Evolutionary conservation across 192 early-diverging fungal genomes (phyloP).

Genomic region (Diversispora epigaea): DNA sequence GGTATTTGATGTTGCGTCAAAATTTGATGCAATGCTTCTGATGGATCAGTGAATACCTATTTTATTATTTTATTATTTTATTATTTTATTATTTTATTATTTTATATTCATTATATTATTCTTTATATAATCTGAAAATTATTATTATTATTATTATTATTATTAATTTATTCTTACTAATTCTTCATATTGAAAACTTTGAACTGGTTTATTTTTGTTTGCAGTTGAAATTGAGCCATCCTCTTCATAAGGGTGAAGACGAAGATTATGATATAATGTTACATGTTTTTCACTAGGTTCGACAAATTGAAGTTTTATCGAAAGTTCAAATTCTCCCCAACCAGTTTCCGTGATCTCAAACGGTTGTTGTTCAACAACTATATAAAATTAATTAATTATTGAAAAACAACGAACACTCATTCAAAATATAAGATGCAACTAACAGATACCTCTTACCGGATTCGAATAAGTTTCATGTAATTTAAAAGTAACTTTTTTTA

Average conservation of each 20-base stretch:
- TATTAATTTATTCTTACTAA: slow-evolving; percentile 68
- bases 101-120: too few relatives aligned
- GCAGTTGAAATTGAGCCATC: slow-evolving; percentile 55
- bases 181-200: slow-evolving; percentile 80
- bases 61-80: too few relatives aligned
- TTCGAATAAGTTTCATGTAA: slow-evolving; percentile 92
- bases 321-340: slow-evolving; percentile 99
- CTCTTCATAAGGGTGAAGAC: slow-evolving; percentile 85
- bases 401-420: not conserved
- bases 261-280: slow-evolving; percentile 84
- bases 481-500: slow-evolving; percentile 91
- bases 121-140: too few relatives aligned
- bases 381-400: not conserved
- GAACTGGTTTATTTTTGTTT: slow-evolving; percentile 65
- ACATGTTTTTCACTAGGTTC: slow-evolving; percentile 76
- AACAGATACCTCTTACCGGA: slow-evolving; percentile 58
- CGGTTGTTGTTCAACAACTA: slow-evolving; percentile 78
- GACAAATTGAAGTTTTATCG: slow-evolving; percentile 87
- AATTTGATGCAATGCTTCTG: slow-evolving; percentile 66
- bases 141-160: too few relatives aligned
- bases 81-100: too few relatives aligned
- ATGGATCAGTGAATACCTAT: slow-evolving; percentile 82
- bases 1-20: slow-evolving; percentile 52
- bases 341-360: slow-evolving; percentile 95
- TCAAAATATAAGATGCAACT: not conserved